Evolutionary conservation across 768 basidiomycete species (phyloP).

Genomic region (Lanmaoa rubissima): DNA sequence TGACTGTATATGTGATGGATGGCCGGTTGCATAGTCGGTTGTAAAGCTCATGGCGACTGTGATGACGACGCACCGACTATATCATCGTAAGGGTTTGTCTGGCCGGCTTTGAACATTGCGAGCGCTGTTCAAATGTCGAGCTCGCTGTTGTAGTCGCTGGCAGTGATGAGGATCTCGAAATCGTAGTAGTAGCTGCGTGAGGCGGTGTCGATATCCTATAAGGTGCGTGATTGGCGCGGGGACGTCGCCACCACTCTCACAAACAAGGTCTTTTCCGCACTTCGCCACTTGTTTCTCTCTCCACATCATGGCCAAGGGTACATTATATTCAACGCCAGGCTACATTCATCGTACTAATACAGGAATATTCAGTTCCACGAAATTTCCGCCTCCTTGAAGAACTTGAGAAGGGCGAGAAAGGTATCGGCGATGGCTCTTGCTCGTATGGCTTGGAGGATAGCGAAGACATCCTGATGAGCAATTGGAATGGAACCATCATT

Average conservation of each 20-base stretch:
- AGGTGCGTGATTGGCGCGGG: conserved; percentile 11
- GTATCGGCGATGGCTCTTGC: conserved; percentile 96
- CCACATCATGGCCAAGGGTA: conserved; percentile 53
- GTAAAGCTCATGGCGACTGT: conserved; percentile 2
- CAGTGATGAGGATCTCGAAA: conserved; percentile 7
- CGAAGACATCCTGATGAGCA: conserved; percentile 96
- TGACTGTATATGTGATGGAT: conserved; percentile 49
- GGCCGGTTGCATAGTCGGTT: not conserved
- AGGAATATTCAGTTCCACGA: conserved; percentile 70
- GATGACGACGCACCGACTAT: conserved; percentile 69
- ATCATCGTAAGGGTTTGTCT: conserved; percentile 83
- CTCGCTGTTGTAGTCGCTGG: conserved; percentile 19
- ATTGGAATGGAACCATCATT: conserved; percentile 99
- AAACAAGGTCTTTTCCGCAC: not conserved
- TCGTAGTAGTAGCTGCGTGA: conserved; percentile 24
- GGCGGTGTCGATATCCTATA: conserved; percentile 27
- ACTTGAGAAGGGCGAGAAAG: conserved; percentile 99
- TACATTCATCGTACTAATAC: not conserved
- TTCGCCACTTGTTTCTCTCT: conserved; percentile 10
- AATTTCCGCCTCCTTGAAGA: conserved; percentile 97
- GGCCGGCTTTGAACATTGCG: conserved; percentile 68
- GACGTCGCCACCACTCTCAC: not conserved
- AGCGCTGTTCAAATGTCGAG: conserved; percentile 4
- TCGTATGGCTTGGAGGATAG: conserved; percentile 94
- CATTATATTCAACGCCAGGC: conserved; percentile 7